phyloP scores from a whole-genome alignment of 164 flowering plant genomes.

The Brasenia schreberi region DNA sequence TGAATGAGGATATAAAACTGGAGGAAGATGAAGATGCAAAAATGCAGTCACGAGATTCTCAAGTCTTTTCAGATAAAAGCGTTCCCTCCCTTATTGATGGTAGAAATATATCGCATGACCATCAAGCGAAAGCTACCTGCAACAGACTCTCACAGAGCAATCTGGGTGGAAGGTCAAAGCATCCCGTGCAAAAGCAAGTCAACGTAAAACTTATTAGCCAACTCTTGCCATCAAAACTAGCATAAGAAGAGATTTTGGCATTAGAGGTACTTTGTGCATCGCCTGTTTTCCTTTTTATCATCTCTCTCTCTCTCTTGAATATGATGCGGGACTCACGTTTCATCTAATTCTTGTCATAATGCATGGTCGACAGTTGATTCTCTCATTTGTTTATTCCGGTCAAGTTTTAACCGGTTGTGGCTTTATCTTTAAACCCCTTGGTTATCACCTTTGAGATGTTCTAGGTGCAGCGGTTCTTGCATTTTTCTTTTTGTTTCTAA shows the following conservation, averaged over 20 bases:
- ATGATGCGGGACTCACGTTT: too few species aligned
- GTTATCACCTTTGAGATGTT: not conserved
- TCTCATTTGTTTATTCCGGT: too few species aligned
- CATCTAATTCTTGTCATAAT: too few species aligned
- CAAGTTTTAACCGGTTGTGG: too few species aligned
- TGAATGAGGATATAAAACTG: constrained; percentile 16
- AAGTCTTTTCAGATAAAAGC: constrained; percentile 8
- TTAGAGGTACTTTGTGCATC: constrained; percentile 42
- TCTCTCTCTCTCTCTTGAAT: too few species aligned
- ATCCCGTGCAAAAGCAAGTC: constrained; percentile 32
- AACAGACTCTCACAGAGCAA: constrained; percentile 26
- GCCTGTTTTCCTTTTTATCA: not conserved
- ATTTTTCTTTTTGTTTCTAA: too few species aligned
- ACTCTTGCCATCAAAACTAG: constrained; percentile 44
- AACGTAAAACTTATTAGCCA: constrained; percentile 39
- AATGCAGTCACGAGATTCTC: constrained; percentile 17
- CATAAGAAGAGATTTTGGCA: constrained; percentile 47
- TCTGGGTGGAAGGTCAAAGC: constrained; percentile 30
- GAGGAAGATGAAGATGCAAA: constrained; percentile 26
- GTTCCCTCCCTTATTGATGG: constrained; percentile 35
- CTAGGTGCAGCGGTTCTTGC: not conserved
- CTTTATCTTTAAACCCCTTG: too few species aligned
- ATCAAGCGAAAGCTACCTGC: constrained; percentile 27
- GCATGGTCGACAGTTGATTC: too few species aligned
- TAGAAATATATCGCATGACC: constrained; percentile 37